phyloP scores from a whole-genome alignment of 129 eudicot species.

The Flaveria trinervia region DNA sequence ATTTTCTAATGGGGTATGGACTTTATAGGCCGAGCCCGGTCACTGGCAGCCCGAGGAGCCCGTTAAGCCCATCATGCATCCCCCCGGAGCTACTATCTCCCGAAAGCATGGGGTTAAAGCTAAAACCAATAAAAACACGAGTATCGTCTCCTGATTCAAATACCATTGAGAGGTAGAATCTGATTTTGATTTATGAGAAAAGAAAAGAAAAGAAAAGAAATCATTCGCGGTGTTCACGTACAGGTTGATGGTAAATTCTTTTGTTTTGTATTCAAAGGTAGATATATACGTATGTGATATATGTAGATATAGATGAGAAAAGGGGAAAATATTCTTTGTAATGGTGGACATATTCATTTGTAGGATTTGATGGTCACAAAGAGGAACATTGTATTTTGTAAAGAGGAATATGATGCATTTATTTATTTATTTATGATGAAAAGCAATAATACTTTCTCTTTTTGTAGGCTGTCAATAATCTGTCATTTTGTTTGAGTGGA shows the following conservation, averaged over 20 bases:
- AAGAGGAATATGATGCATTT: slow-evolving; percentile 39
- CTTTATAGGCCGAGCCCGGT: slow-evolving; percentile 60
- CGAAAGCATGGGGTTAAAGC: slow-evolving; percentile 97
- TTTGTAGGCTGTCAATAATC: slow-evolving; percentile 38
- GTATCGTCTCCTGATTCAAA: slow-evolving; percentile 27
- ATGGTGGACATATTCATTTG: slow-evolving; percentile 40
- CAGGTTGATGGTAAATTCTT: slow-evolving; percentile 28
- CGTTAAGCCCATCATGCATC: slow-evolving; percentile 79
- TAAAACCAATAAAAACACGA: slow-evolving; percentile 95
- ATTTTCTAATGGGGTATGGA: slow-evolving; percentile 92
- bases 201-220: neutral
- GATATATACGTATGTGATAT: slow-evolving; percentile 21
- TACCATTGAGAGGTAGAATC: slow-evolving; percentile 17
- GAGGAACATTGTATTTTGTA: slow-evolving; percentile 49
- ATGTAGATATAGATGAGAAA: slow-evolving; percentile 42
- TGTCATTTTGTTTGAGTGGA: slow-evolving; percentile 38
- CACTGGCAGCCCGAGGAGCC: slow-evolving; percentile 92
- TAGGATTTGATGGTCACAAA: slow-evolving; percentile 41
- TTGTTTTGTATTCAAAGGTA: slow-evolving; percentile 26
- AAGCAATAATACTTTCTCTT: slow-evolving; percentile 24
- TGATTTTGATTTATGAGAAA: neutral
- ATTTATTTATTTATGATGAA: slow-evolving; percentile 30
- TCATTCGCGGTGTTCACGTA: slow-evolving; percentile 18
- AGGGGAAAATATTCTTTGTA: slow-evolving; percentile 34
- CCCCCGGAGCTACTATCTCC: slow-evolving; percentile 92